phyloP scores from a whole-genome alignment of 208 protist genomes.

The Acanthamoeba sp. region DNA sequence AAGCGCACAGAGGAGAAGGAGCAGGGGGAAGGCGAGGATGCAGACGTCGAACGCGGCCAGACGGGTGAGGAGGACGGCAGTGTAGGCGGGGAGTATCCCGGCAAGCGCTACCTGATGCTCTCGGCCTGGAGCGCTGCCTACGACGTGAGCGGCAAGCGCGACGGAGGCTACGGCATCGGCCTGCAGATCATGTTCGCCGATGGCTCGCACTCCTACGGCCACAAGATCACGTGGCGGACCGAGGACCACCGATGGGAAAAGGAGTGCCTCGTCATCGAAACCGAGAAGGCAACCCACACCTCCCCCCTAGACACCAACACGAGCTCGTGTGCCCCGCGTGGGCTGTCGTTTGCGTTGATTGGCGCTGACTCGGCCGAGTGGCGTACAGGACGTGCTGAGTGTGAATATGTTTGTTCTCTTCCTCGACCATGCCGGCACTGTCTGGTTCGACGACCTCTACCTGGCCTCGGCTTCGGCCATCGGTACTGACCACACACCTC shows the following conservation, averaged over 20 bases:
- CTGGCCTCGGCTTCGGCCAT: not conserved
- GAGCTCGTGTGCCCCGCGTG: too few relatives aligned
- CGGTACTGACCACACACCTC: not conserved
- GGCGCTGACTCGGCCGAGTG: too few relatives aligned
- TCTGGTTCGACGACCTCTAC: constrained; percentile 52
- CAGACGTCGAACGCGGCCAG: too few relatives aligned
- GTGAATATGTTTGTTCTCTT: not conserved
- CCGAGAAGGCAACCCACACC: not conserved
- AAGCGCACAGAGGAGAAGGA: not conserved
- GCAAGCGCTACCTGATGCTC: not conserved
- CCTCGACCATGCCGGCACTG: not conserved
- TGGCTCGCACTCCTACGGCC: constrained; percentile 51
- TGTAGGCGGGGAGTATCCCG: too few relatives aligned
- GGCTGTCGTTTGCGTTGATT: too few relatives aligned
- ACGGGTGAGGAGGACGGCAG: too few relatives aligned
- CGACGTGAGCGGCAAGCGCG: not conserved
- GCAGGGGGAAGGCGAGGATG: not conserved
- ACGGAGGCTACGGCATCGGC: constrained; percentile 18
- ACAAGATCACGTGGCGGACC: constrained; percentile 30
- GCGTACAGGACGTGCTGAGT: not conserved
- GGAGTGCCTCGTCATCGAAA: constrained; percentile 39
- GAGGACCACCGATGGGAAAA: constrained; percentile 18
- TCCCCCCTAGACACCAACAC: too few relatives aligned
- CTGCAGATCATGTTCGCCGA: constrained; percentile 23
- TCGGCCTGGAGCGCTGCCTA: constrained; percentile 42